These are phyloP conservation scores for Paramecium primaurelia DNA, from an alignment of 73 alveolate species.

Conservation along the genomic window DNA sequence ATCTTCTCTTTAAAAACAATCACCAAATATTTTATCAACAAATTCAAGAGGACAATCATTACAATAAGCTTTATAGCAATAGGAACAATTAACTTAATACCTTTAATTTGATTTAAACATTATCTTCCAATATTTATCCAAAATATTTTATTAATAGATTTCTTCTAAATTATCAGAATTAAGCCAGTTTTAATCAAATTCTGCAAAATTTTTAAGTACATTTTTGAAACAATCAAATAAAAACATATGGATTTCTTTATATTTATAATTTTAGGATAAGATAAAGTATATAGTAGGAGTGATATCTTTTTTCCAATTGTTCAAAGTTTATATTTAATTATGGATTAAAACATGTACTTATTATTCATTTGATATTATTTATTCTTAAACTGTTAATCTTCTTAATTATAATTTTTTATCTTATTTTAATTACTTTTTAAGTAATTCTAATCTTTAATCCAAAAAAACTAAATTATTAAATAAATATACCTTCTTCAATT, in stretches of 20 bases:
- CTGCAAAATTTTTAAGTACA: background rate
- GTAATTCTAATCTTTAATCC: background rate
- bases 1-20: background rate
- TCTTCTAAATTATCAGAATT: background rate
- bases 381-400: background rate
- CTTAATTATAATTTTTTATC: background rate
- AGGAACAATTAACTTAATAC: background rate
- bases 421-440: background rate
- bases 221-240: background rate
- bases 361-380: background rate
- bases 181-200: background rate
- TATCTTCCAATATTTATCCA: too few species aligned
- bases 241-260: background rate
- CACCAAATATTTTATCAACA: background rate
- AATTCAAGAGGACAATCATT: background rate
- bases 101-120: too few species aligned
- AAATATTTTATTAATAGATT: too few species aligned
- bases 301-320: too few species aligned
- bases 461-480: background rate
- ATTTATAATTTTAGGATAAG: background rate
- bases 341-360: background rate
- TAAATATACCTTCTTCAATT: background rate
- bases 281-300: too few species aligned
- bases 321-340: too few species aligned
- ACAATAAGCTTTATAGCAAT: conserved; percentile 11